These are phyloP conservation scores for Cantharellus anzutake DNA, from an alignment of 768 basidiomycete genomes.

Conservation along the genomic window DNA sequence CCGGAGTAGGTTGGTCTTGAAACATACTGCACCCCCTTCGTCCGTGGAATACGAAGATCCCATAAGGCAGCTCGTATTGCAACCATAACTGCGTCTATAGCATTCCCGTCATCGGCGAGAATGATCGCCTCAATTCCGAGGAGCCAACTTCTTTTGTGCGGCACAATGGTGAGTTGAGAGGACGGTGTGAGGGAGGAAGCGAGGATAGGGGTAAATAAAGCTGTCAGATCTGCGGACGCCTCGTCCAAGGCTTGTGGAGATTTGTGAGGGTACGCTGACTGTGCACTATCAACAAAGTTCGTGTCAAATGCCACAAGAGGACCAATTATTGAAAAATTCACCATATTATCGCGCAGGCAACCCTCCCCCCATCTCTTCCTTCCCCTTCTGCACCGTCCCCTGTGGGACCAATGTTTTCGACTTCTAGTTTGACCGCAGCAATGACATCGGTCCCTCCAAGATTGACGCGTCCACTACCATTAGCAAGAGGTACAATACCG, in stretches of 20 bases:
- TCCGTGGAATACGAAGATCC: constrained; percentile 64
- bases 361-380: constrained; percentile 36
- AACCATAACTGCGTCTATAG: constrained; percentile 62
- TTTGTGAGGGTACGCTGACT: constrained; percentile 58
- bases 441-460: constrained; percentile 62
- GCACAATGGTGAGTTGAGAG: constrained; percentile 35
- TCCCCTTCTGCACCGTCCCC: constrained; percentile 1
- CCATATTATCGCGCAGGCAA: constrained; percentile 45
- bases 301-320: not conserved
- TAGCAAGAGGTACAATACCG: constrained; percentile 50
- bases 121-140: constrained; percentile 57
- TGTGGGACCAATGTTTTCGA: constrained; percentile 32
- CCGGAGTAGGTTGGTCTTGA: constrained; percentile 26
- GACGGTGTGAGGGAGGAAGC: constrained; percentile 44
- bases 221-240: constrained; percentile 51
- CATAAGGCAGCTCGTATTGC: constrained; percentile 62
- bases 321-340: not conserved
- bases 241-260: constrained; percentile 49
- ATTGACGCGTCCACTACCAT: constrained; percentile 60
- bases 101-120: constrained; percentile 53
- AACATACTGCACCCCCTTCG: constrained; percentile 39
- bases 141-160: constrained; percentile 52
- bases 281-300: constrained; percentile 36
- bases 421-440: constrained; percentile 64
- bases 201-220: constrained; percentile 41